Evolutionary conservation across 1,284 basidiomycete genomes (phyloP), one percentile per base, ranked within the genome.

Genomic region (Pascua sp.): DNA sequence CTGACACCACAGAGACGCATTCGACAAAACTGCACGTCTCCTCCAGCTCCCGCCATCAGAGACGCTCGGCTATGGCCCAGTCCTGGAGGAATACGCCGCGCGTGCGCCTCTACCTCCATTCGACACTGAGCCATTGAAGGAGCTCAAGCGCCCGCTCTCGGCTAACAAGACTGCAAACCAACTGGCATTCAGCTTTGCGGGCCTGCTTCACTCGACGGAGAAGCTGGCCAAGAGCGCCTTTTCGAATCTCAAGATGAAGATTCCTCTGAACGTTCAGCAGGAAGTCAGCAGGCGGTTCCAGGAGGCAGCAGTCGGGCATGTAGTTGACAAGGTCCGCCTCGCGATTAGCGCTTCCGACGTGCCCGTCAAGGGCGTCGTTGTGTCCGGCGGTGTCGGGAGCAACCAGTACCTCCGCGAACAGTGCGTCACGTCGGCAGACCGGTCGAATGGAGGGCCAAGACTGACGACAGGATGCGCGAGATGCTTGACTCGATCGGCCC

Each of bases 351-450:
- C 60, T 59, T 62, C 49, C 11, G 54, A 56, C 65, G 79, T 17
- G 78, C 78, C 12, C 66, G 85, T 42, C 59, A 70, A 12, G 73
- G 88, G 43, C 66, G 71, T 97, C 12, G 89, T 95, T 0, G 85
- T 90, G 11, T 90, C 89, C 57, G 93, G 93, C 1, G 93, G 93
- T 1, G 93, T 97, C 0, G 93, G 91, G 13, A 90, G 89, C 62
- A 97, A 97, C 66, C 49, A 69, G 40, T 86, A 82, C 62, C 75
- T 96, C 56, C 79, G 90, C 41, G 65, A 80, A 51, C 79, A 84
- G 90, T 89, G 51, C 47, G 80, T 64, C 8, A 18, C 17, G 36
- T 42, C 4, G 4, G 15, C 1, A 10, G 0, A 37, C 11, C 15
- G 45, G 11, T 47, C 11, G 13, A 37, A 16, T n/a, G 24, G 12